Conservation (phyloP, 2,329 filamentous ascomycete species). For the Cercospora sp. region DNA sequence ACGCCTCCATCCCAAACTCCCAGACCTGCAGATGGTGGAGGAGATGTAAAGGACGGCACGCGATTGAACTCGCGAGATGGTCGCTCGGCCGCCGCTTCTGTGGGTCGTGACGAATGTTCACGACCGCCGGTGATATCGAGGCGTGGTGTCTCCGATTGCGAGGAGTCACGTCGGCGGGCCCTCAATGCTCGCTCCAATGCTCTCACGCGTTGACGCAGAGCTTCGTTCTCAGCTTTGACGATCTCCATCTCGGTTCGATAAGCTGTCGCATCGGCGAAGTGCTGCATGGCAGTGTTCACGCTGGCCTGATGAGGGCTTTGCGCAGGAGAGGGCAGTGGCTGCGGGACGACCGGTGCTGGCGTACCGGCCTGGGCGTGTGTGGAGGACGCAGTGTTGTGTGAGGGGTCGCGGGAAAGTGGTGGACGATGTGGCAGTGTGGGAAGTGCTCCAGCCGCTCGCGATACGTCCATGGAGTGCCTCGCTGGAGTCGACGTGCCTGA, state of each 20-base stretch:
- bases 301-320: constrained; percentile 24
- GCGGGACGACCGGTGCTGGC: constrained; percentile 22
- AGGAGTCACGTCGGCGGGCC: constrained; percentile 36
- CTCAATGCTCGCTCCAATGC: constrained; percentile 48
- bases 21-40: constrained; percentile 22
- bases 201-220: constrained; percentile 49
- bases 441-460: constrained; percentile 21
- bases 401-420: constrained; percentile 36
- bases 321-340: constrained; percentile 26
- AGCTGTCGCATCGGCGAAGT: constrained; percentile 45
- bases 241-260: constrained; percentile 51
- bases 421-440: constrained; percentile 39
- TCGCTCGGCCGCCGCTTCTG: background rate
- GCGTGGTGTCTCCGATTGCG: constrained; percentile 34
- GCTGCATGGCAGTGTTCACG: constrained; percentile 30
- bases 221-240: constrained; percentile 53
- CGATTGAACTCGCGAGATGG: constrained; percentile 16
- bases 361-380: constrained; percentile 32
- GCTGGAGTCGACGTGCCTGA: constrained; percentile 41
- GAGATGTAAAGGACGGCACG: constrained; percentile 19
- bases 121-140: constrained; percentile 16
- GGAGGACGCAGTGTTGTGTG: constrained; percentile 30
- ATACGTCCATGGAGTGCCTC: constrained; percentile 34
- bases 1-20: constrained; percentile 38
- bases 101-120: constrained; percentile 10